Evolutionary conservation across 495 filamentous ascomycete genomes (phyloP), one percentile per base, ranked within the genome.

Genomic region (Aspergillus nidulans): DNA sequence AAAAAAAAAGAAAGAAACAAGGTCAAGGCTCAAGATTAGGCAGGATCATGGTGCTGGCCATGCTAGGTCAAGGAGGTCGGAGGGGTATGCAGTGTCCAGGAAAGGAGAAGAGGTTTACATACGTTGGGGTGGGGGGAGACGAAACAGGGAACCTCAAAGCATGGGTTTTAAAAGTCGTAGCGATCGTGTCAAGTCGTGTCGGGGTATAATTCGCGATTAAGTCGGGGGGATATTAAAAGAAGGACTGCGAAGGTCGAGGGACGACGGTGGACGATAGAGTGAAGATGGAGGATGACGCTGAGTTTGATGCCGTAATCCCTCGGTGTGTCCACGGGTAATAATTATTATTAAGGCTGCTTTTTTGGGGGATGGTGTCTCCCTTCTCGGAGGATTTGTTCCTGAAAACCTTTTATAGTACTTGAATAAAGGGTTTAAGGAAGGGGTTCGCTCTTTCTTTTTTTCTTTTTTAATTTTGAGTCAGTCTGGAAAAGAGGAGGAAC

Each of bases 51-150:
- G 24, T 4, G 25, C 4, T 34, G 20, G 13, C 32, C 16, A 49
- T 40, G 48, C 8, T 50, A 38, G 18, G 38, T 34, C 20, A 28
- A 45, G 28, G 38, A 26, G 32, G 9, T 30, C 10, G 1, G 47
- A 41, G 23, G 26, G 16, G 41, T n/a, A n/a, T 30, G 26, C 19
- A 9, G 25, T 10, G 34, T 13, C 34, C 26, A 5, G 41, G 34
- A 38, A 18, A 23, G 46, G 32, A 47, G 32, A 56, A 40, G 23
- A 32, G n/a, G 45, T 30, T 55, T 57, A 72, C 69, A 59, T 74
- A 74, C 71, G 66, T 68, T 69, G 64, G 68, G 70, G 70, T 66
- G 69, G 72, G 46, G 64, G 67, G 64, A 24, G 61, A 69, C 58
- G 56, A 65, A 64, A 66, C 56, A 61, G 30, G 59, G 64, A 66